Evolutionary conservation across 1,284 basidiomycete genomes (phyloP), one percentile per base, ranked within the genome.

Genomic region (Malassezia cuniculi): DNA sequence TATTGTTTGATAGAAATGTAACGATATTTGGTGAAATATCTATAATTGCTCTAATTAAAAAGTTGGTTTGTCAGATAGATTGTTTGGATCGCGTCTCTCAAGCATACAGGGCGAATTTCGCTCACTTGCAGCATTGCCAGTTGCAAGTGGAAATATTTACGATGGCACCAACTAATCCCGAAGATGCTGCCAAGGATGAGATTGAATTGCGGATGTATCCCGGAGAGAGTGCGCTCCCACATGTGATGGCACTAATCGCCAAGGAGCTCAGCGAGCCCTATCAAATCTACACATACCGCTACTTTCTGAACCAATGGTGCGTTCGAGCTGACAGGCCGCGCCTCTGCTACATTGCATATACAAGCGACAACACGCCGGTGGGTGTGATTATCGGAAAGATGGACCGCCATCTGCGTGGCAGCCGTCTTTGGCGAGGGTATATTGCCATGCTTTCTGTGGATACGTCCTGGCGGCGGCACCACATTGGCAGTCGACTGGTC

Each of bases 371-470:
- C 17, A 26, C 12, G 10, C 45, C 60, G 0, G 50, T 64, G 2
- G 90, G 85, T 15, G 85, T 85, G 4, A 83, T 97, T 45, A 82
- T 97, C 19, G 89, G 85, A 75, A 95, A 95, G 72, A 83, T 90
- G 68, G 86, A 85, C 55, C 73, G 76, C 60, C 89, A 94, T 69
- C 36, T 56, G 17, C 74, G 75, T 47, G 58, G 64, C 5, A 50
- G 55, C 9, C 71, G 74, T 3, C 72, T 78, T 4, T 83, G 85
- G 69, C 72, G 90, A 57, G 90, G 90, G 4, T 97, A 97, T 66
- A 93, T 97, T 46, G 90, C 87, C 20, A 97, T 99, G 93, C 76
- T 99, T 39, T 57, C 54, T 30, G 54, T 66, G 7, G 41, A 51
- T 7, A 27, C 44, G 1, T 22, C 30, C 2, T 55, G 48, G 45